Evolutionary conservation across 2,329 filamentous ascomycete genomes (phyloP).

Genomic region (Pestalotiopsis sp.): DNA sequence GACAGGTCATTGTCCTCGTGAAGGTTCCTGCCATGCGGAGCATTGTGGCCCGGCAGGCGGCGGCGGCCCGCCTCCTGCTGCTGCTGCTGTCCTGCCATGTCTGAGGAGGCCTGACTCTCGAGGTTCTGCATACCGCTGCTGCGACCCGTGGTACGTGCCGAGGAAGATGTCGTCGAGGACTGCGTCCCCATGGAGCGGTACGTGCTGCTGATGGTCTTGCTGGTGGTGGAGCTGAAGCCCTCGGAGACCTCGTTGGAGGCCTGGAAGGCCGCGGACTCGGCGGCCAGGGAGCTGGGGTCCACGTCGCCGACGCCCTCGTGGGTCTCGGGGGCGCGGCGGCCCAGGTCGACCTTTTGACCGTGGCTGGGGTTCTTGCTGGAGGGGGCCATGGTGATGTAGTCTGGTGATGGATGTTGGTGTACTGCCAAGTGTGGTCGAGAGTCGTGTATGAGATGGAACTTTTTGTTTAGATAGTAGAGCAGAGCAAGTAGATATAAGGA

Average conservation of each 20-base stretch:
- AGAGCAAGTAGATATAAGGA: neutral
- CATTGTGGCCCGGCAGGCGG: constrained; percentile 16
- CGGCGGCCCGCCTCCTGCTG: neutral
- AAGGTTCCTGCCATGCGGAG: constrained; percentile 48
- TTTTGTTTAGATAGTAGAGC: neutral
- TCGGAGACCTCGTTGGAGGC: constrained; percentile 60
- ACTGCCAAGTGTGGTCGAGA: neutral
- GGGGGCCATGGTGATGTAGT: constrained; percentile 12
- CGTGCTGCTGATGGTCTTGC: neutral
- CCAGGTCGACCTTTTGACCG: constrained; percentile 48
- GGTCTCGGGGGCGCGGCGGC: constrained; percentile 50
- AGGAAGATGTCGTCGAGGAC: neutral
- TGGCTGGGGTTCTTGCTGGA: constrained; percentile 27
- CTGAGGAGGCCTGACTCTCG: neutral
- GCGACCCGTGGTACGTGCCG: neutral
- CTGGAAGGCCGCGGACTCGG: constrained; percentile 62
- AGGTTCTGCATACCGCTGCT: neutral
- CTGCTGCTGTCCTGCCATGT: neutral
- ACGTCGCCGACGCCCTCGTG: constrained; percentile 68
- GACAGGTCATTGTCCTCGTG: constrained; percentile 39
- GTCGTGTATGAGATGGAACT: neutral
- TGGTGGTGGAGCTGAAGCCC: constrained; percentile 44
- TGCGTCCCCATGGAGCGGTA: neutral
- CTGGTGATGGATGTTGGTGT: neutral
- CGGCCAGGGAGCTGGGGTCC: constrained; percentile 72